phyloP scores from a whole-genome alignment of 139 green algal species.

The Chlorella sp. region DNA sequence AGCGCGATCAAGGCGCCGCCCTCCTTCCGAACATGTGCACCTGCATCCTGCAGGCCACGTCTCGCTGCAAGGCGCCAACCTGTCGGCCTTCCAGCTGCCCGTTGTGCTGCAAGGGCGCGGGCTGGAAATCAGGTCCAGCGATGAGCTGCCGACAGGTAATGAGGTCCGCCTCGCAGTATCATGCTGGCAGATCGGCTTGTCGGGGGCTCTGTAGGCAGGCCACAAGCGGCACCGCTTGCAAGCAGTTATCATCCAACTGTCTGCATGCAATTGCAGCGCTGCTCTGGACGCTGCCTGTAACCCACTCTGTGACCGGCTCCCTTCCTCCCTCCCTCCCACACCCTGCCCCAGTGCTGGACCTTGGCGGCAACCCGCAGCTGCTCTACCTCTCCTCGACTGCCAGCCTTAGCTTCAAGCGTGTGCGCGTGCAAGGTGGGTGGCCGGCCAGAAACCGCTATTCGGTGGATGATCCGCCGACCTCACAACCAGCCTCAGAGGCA shows the following conservation, averaged over 20 bases:
- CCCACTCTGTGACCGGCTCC: no score
- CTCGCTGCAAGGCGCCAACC: neutral
- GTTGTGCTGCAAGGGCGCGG: neutral
- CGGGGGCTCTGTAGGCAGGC: no score
- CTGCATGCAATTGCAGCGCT: neutral
- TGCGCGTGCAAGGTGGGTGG: conserved; percentile 8
- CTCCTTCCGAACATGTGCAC: no score
- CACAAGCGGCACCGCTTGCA: neutral
- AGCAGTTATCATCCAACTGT: no score
- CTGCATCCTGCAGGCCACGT: neutral
- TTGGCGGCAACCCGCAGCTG: neutral
- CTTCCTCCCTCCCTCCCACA: neutral
- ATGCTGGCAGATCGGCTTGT: no score
- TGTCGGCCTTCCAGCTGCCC: neutral
- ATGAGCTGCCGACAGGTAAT: neutral
- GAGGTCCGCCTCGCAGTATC: no score
- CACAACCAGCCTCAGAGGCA: no score
- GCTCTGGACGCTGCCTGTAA: neutral
- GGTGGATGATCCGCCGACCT: no score
- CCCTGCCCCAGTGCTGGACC: neutral
- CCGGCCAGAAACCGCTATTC: no score
- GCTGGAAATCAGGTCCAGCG: neutral
- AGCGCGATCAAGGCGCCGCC: no score
- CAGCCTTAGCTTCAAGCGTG: neutral
- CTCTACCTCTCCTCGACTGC: neutral